These are phyloP conservation scores for Cochliopodium minus DNA, from an alignment of 208 protist genomes.

Conservation along the genomic window DNA sequence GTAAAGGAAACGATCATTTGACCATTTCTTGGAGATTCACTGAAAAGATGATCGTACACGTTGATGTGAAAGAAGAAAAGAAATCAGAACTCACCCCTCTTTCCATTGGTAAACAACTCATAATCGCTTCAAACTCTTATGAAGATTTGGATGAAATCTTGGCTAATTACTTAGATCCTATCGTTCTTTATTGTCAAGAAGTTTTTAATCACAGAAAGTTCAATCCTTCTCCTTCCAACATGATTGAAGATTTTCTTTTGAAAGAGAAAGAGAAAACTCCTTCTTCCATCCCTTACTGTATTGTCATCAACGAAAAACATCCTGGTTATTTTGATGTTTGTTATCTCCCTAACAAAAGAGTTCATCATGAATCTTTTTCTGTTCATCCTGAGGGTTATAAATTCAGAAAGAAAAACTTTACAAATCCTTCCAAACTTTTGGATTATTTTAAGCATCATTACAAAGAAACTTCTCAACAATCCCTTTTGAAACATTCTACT, in stretches of 20 bases:
- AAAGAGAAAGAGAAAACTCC: conserved; percentile 15
- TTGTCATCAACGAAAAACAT: not conserved
- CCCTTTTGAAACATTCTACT: too few relatives aligned
- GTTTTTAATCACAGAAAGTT: not conserved
- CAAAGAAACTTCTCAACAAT: too few relatives aligned
- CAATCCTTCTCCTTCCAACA: not conserved
- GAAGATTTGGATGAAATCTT: conserved; percentile 24
- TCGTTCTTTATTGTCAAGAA: conserved; percentile 16
- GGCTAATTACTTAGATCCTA: conserved; percentile 10
- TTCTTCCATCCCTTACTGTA: conserved; percentile 16
- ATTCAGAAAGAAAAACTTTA: conserved; percentile 11
- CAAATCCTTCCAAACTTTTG: conserved; percentile 12
- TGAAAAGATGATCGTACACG: conserved; percentile 8
- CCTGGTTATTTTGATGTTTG: conserved; percentile 14
- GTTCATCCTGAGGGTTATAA: conserved; percentile 18
- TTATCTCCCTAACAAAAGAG: conserved; percentile 10
- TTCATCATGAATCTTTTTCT: conserved; percentile 9
- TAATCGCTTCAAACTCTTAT: conserved; percentile 10
- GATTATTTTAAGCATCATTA: conserved; percentile 23
- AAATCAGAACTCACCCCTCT: conserved; percentile 11
- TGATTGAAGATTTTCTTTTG: conserved; percentile 10
- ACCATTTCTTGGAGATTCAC: conserved; percentile 19
- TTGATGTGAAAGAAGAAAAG: conserved; percentile 18
- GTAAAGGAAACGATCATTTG: conserved; percentile 21
- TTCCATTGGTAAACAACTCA: conserved; percentile 10